Evolutionary conservation across 208 protist genomes (phyloP).

Genomic region (Leishmania gerbilli): DNA sequence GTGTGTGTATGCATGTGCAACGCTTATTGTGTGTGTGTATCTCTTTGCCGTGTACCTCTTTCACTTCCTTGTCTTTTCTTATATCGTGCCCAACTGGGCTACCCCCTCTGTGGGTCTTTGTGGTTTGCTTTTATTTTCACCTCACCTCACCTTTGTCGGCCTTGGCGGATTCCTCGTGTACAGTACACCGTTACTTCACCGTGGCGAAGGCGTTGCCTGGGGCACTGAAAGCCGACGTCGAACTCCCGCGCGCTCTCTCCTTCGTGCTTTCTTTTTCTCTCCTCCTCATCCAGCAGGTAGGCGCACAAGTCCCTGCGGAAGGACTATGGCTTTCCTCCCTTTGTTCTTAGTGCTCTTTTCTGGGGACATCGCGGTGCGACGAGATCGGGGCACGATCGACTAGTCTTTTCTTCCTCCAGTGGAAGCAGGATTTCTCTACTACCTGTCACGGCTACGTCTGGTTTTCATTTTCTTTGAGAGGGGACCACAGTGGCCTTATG

Average conservation of each 20-base stretch:
- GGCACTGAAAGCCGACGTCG: background rate
- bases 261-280: background rate
- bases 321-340: background rate
- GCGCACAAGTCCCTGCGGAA: background rate
- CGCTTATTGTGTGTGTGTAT: background rate
- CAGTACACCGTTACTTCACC: background rate
- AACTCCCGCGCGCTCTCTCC: background rate
- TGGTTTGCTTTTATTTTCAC: background rate
- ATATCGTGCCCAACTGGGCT: background rate
- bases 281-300: background rate
- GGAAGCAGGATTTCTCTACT: background rate
- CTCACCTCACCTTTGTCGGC: background rate
- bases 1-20: background rate
- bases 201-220: background rate
- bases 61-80: conserved; percentile 4
- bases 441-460: background rate
- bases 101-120: background rate
- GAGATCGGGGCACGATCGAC: background rate
- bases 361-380: background rate
- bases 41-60: background rate
- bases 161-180: background rate
- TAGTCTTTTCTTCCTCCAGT: background rate
- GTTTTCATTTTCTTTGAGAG: background rate
- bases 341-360: background rate
- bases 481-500: background rate